These are phyloP conservation scores for Saccharomycopsis sp. DNA, from an alignment of 805 yeast species.

Conservation along the genomic window DNA sequence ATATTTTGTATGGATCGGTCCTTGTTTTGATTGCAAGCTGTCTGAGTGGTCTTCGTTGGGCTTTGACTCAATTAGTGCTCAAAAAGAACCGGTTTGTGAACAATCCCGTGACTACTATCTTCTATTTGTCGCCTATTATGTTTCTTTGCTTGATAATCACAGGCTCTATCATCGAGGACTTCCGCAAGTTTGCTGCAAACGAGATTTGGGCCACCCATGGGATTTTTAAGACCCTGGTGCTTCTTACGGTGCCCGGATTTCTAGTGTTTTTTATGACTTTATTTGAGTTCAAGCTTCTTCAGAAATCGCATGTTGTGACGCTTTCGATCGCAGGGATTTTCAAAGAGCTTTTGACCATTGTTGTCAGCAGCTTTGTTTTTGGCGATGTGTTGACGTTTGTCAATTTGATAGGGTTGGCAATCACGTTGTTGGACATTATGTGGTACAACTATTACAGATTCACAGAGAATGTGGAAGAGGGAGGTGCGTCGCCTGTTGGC, in stretches of 20 bases:
- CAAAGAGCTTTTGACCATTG: constrained; percentile 82
- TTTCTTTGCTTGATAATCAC: constrained; percentile 50
- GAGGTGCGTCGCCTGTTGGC: background rate
- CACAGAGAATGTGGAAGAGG: constrained; percentile 23
- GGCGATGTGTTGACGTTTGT: constrained; percentile 62
- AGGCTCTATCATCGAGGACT: constrained; percentile 57
- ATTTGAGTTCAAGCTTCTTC: constrained; percentile 76
- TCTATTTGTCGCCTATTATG: constrained; percentile 83
- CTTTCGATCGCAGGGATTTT: constrained; percentile 87
- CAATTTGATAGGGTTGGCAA: constrained; percentile 64
- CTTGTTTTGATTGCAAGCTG: constrained; percentile 73
- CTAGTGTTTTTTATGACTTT: constrained; percentile 86
- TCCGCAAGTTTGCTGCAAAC: constrained; percentile 42
- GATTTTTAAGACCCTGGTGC: constrained; percentile 41
- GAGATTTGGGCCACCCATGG: constrained; percentile 65
- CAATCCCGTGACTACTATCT: constrained; percentile 78
- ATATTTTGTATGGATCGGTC: constrained; percentile 50
- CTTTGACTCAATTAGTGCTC: constrained; percentile 78
- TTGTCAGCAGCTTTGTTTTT: constrained; percentile 59
- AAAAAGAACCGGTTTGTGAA: constrained; percentile 50
- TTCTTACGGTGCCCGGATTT: constrained; percentile 75
- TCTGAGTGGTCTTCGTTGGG: constrained; percentile 91
- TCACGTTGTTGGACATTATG: constrained; percentile 71
- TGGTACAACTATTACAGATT: constrained; percentile 75
- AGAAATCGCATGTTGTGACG: constrained; percentile 78